Conservation (phyloP, 257 asterid genomes). For the Ophiorrhiza pumila region DNA sequence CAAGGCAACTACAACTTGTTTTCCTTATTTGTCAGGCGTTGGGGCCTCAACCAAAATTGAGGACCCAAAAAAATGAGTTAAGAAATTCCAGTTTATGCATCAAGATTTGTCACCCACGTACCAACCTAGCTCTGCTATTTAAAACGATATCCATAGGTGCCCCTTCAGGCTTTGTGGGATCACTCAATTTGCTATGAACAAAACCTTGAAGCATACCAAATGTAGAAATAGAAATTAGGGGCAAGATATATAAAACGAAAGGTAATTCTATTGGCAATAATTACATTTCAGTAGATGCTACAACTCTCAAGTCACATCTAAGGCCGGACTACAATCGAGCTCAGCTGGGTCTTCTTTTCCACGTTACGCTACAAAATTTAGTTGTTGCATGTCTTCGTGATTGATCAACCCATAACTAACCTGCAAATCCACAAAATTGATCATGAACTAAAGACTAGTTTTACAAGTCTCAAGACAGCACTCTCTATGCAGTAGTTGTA, state of each 20-base stretch:
- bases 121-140: neutral
- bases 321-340: conserved; percentile 24
- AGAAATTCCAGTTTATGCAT: neutral
- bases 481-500: neutral
- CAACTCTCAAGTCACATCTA: conserved; percentile 11
- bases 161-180: conserved; percentile 8
- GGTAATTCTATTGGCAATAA: conserved; percentile 22
- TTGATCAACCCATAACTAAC: conserved; percentile 26
- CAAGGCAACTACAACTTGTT: neutral
- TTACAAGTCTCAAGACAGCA: too few relatives aligned
- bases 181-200: conserved; percentile 14
- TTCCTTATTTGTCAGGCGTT: neutral
- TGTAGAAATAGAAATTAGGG: neutral
- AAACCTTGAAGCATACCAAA: conserved; percentile 20
- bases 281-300: conserved; percentile 27
- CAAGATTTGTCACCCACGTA: conserved; percentile 7
- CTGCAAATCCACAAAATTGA: conserved; percentile 28
- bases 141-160: neutral
- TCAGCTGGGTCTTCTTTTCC: conserved; percentile 22
- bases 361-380: conserved; percentile 42
- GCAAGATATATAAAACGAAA: conserved; percentile 9
- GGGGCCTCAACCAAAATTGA: neutral
- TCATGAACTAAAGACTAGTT: neutral
- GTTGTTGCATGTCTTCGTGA: conserved; percentile 26
- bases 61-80: neutral